These are phyloP conservation scores for Breviolum minutum DNA, from an alignment of 73 alveolate species.

Conservation along the genomic window DNA sequence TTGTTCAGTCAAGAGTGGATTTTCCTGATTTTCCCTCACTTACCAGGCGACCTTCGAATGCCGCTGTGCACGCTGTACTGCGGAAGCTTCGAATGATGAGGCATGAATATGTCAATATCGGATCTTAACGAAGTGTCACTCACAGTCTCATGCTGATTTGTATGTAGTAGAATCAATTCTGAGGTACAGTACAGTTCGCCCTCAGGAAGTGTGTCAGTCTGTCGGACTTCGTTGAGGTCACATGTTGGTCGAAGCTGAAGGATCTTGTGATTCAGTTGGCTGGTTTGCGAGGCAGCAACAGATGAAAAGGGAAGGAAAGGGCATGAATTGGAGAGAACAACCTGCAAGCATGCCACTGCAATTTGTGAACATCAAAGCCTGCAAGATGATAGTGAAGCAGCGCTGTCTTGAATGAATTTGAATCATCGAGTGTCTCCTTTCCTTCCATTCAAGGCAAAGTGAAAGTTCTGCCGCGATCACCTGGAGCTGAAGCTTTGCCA, in stretches of 20 bases:
- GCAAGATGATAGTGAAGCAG: too few species aligned
- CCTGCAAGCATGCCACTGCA: too few species aligned
- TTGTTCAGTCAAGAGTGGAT: too few species aligned
- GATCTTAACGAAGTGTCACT: too few species aligned
- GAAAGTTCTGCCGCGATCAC: neutral
- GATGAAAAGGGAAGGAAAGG: neutral
- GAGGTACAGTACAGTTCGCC: too few species aligned
- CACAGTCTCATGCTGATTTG: too few species aligned
- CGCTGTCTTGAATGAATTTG: too few species aligned
- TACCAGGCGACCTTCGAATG: constrained; percentile 40
- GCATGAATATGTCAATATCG: neutral
- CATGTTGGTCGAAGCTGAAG: neutral
- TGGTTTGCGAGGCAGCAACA: constrained; percentile 7
- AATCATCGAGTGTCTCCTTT: too few species aligned
- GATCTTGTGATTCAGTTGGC: constrained; percentile 10
- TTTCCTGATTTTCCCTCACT: neutral
- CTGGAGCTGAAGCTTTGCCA: constrained; percentile 25
- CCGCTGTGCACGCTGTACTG: constrained; percentile 2
- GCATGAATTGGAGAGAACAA: neutral
- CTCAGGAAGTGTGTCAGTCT: too few species aligned
- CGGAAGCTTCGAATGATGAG: neutral
- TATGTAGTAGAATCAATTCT: too few species aligned
- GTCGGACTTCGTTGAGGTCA: neutral
- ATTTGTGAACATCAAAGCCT: too few species aligned
- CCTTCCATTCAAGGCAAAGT: neutral